Evolutionary conservation across 1,284 basidiomycete genomes (phyloP).

Genomic region (Xanthoconium separans): DNA sequence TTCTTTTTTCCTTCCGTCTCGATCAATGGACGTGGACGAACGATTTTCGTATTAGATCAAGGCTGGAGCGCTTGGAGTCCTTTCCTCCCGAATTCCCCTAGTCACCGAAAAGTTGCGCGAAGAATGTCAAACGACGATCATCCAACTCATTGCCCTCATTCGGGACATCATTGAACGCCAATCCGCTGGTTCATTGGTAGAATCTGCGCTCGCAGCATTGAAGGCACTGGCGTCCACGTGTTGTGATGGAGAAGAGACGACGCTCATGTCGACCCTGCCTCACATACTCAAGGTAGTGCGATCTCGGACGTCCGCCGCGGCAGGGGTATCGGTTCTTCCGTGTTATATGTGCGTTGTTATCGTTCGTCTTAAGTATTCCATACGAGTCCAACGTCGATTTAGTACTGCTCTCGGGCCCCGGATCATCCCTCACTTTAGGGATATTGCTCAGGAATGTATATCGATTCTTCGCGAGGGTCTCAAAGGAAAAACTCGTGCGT

Average conservation of each 20-base stretch:
- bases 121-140: slow-evolving; percentile 47
- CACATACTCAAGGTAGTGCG: slow-evolving; percentile 50
- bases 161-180: slow-evolving; percentile 46
- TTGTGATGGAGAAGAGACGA: slow-evolving; percentile 63
- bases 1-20: not conserved
- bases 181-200: slow-evolving; percentile 39
- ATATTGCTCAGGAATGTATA: slow-evolving; percentile 64
- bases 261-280: slow-evolving; percentile 60
- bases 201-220: slow-evolving; percentile 58
- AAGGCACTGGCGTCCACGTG: slow-evolving; percentile 57
- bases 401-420: slow-evolving; percentile 82
- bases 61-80: slow-evolving; percentile 60
- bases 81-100: slow-evolving; percentile 63
- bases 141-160: slow-evolving; percentile 51
- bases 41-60: slow-evolving; percentile 46
- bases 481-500: slow-evolving; percentile 34
- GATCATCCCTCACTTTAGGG: slow-evolving; percentile 78
- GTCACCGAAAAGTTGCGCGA: slow-evolving; percentile 61
- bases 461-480: slow-evolving; percentile 45
- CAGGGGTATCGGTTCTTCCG: slow-evolving; percentile 55
- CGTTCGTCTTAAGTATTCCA: not conserved
- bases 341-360: slow-evolving; percentile 54
- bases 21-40: not conserved
- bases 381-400: slow-evolving; percentile 9
- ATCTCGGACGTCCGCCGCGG: slow-evolving; percentile 35